Conservation (phyloP, 2,329 filamentous ascomycete genomes). For the Colletotrichum viniferum region DNA sequence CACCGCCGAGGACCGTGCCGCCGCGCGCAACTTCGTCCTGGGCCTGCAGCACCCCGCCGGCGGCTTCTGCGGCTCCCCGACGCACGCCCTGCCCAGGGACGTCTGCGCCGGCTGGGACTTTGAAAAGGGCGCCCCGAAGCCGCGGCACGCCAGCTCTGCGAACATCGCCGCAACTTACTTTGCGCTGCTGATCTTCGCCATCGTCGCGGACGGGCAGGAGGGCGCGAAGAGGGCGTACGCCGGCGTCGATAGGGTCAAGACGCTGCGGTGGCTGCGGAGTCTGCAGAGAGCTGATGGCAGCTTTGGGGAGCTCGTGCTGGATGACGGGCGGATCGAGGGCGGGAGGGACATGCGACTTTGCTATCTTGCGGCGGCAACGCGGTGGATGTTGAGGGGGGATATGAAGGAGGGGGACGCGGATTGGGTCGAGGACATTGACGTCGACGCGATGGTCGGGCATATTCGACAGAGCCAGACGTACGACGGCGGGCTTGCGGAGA, state of each 20-base stretch:
- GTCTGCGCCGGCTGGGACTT: conserved; percentile 28
- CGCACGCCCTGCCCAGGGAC: conserved; percentile 52
- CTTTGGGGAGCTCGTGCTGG: conserved; percentile 82
- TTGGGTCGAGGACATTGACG: conserved; percentile 74
- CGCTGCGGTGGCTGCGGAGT: conserved; percentile 74
- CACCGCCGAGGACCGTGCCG: conserved; percentile 45
- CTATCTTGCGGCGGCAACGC: conserved; percentile 80
- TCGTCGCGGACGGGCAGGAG: conserved; percentile 44
- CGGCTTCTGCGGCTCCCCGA: conserved; percentile 88
- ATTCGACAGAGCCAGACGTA: conserved; percentile 75
- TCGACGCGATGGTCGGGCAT: conserved; percentile 71
- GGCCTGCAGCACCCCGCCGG: conserved; percentile 83
- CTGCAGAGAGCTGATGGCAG: conserved; percentile 87
- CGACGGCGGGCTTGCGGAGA: conserved; percentile 84
- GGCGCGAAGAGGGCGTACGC: conserved; percentile 51
- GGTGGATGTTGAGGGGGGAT: conserved; percentile 79
- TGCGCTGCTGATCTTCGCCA: conserved; percentile 74
- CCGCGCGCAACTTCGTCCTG: conserved; percentile 78
- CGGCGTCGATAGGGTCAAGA: conserved; percentile 69
- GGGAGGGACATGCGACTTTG: conserved; percentile 87
- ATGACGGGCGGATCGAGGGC: conserved; percentile 66
- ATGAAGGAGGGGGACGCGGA: conserved; percentile 53
- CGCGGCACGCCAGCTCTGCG: conserved; percentile 50
- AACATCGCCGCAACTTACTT: conserved; percentile 91
- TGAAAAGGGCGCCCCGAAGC: conserved; percentile 6